Evolutionary conservation across 352 stramenopile species (phyloP), one percentile per base, ranked within the genome.

Genomic region (Phytophthora europaea): DNA sequence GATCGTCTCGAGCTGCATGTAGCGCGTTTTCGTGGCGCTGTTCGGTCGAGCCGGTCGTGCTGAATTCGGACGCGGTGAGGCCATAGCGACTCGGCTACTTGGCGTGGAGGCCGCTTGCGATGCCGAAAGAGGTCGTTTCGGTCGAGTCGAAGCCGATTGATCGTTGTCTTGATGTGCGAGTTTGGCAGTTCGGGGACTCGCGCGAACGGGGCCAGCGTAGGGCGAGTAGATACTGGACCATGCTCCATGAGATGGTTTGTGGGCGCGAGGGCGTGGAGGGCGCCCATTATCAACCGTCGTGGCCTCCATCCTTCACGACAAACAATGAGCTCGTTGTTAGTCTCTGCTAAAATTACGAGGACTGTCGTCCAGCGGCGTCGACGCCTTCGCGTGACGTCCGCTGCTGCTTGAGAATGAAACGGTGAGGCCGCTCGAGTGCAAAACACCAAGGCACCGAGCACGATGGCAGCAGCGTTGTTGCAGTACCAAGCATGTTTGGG

Each of bases 401-500:
- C 8, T 10, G 20, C 40, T 31, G 28, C 28, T 61, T 15, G 40
- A 48, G 9, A 34, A 23, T 55, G 72, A 79, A 79, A 76, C 71
- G n/a, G 45, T 57, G 48, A 36, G 23, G 66, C 20, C 26, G 51
- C 40, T 40, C 36, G 16, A 40, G 23, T 63, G 12, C 22, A 70
- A 38, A 50, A 56, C 47, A 10, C 22, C 1, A 54, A 13, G 6
- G 45, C 13, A 20, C 28, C 1, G 7, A 12, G 45, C 16, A 65
- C 23, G 31, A 92, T 90, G 80, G 78, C 87, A 50, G 85, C 82
- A 26, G 85, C 85, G 50, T 76, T 92, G 73, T 53, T 79, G 61
- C 85, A 95, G 73, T 94, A 91, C 51, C 85, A 92, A 61, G 87
- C 88, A 58, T 94, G 88, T 65, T 62, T 95, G 18, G 87, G 84